These are phyloP conservation scores for Pseudogymnoascus sp. DNA, from an alignment of 2,329 filamentous ascomycete genomes.

Conservation along the genomic window DNA sequence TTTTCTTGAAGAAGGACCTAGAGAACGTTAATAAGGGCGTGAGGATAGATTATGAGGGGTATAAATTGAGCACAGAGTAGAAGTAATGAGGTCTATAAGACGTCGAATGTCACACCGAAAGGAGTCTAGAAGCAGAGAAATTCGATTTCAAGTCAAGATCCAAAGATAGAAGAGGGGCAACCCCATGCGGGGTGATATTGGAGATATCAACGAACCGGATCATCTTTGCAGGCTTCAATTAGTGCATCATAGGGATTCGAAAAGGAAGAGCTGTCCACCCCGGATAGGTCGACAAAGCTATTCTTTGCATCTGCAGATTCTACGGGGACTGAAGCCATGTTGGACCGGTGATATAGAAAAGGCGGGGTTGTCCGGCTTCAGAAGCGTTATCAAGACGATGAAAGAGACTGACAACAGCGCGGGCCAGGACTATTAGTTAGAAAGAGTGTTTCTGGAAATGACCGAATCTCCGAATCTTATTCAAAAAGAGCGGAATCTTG, in stretches of 20 bases:
- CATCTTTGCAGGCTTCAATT: slow-evolving; percentile 27
- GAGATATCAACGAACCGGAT: slow-evolving; percentile 22
- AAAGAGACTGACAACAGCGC: not conserved
- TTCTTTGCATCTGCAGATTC: slow-evolving; percentile 25
- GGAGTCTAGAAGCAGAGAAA: not conserved
- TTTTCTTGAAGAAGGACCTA: slow-evolving; percentile 25
- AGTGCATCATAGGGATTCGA: slow-evolving; percentile 29
- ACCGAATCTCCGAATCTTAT: not conserved
- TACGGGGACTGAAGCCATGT: slow-evolving; percentile 18
- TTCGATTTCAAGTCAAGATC: not conserved
- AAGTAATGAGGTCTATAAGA: not conserved
- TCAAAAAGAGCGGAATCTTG: not conserved
- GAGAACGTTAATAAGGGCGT: not conserved
- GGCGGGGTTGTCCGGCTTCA: not conserved
- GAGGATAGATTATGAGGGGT: not conserved
- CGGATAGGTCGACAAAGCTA: slow-evolving; percentile 29
- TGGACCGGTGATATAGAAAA: slow-evolving; percentile 6
- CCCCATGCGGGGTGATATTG: not conserved
- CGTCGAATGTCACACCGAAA: not conserved
- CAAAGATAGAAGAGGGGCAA: not conserved
- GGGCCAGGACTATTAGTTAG: not conserved
- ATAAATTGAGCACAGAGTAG: not conserved
- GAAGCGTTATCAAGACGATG: not conserved
- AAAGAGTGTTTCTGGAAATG: not conserved
- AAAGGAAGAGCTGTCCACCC: slow-evolving; percentile 23